Evolutionary conservation across 495 filamentous ascomycete species (phyloP).

Genomic region (Hyaloscypha hepaticicola): DNA sequence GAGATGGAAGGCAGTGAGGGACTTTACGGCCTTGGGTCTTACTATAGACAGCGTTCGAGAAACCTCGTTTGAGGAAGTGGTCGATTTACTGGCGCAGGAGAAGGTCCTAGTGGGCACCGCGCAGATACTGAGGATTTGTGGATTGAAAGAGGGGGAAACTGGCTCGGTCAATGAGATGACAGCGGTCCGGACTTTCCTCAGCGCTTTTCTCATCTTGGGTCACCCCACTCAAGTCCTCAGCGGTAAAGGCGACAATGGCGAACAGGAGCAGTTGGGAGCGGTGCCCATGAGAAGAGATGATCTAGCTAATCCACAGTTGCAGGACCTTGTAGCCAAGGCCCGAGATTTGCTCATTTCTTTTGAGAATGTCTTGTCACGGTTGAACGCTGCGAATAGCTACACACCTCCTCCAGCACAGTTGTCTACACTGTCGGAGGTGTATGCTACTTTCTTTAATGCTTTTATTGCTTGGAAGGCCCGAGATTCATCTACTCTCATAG

Average conservation of each 20-base stretch:
- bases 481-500: constrained; percentile 84
- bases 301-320: constrained; percentile 56
- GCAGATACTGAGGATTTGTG: constrained; percentile 72
- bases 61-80: constrained; percentile 80
- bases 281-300: constrained; percentile 49
- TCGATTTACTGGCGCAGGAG: constrained; percentile 71
- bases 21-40: constrained; percentile 68
- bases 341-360: constrained; percentile 81
- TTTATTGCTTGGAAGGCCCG: constrained; percentile 95
- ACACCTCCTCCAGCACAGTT: constrained; percentile 58
- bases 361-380: constrained; percentile 67
- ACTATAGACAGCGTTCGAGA: constrained; percentile 71
- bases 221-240: constrained; percentile 90
- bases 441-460: constrained; percentile 82
- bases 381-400: constrained; percentile 51
- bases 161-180: constrained; percentile 72
- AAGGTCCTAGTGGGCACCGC: constrained; percentile 68
- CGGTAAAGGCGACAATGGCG: constrained; percentile 67
- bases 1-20: constrained; percentile 58
- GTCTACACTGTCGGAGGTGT: constrained; percentile 64
- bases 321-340: constrained; percentile 85
- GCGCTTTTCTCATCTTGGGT: constrained; percentile 87
- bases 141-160: constrained; percentile 66
- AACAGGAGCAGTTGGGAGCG: constrained; percentile 68
- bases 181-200: constrained; percentile 84